Evolutionary conservation across 139 green algal species (phyloP).

Genomic region (Coccomyxa sp.): DNA sequence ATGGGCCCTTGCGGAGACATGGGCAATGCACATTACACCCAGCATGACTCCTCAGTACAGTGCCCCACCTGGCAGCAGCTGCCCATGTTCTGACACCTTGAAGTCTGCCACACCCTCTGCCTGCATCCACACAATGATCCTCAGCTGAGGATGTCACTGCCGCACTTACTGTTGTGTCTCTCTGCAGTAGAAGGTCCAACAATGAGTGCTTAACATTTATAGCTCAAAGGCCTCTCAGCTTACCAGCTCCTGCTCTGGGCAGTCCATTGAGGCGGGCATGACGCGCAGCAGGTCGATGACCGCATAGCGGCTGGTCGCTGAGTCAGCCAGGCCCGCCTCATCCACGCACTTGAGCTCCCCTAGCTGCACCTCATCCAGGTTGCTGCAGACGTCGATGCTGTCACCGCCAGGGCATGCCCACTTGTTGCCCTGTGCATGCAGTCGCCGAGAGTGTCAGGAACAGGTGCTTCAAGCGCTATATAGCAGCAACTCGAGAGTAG

Average conservation of each 20-base stretch:
- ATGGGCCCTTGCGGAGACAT: too few species aligned
- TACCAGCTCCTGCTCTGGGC: neutral
- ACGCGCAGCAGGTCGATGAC: neutral
- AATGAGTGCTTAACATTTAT: neutral
- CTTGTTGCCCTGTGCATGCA: neutral
- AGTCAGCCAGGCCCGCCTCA: neutral
- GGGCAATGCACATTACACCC: too few species aligned
- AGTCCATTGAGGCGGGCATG: neutral
- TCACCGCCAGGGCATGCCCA: neutral
- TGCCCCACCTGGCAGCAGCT: too few species aligned
- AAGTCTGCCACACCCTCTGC: neutral
- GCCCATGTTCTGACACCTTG: too few species aligned
- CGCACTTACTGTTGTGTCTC: too few species aligned
- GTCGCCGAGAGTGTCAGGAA: neutral
- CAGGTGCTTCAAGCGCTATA: neutral
- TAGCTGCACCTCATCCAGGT: neutral
- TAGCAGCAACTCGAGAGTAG: too few species aligned
- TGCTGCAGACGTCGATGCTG: neutral
- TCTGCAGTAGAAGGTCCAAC: neutral
- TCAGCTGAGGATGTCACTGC: too few species aligned
- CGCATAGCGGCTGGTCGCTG: neutral
- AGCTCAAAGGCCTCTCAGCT: neutral
- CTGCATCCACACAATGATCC: neutral
- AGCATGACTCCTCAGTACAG: too few species aligned
- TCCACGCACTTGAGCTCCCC: neutral